Percentiles rank a stretch among this genome's conserved stretches.
Conservation (phyloP, 2,329 filamentous ascomycete genomes). For the Fusarium algeriense region DNA sequence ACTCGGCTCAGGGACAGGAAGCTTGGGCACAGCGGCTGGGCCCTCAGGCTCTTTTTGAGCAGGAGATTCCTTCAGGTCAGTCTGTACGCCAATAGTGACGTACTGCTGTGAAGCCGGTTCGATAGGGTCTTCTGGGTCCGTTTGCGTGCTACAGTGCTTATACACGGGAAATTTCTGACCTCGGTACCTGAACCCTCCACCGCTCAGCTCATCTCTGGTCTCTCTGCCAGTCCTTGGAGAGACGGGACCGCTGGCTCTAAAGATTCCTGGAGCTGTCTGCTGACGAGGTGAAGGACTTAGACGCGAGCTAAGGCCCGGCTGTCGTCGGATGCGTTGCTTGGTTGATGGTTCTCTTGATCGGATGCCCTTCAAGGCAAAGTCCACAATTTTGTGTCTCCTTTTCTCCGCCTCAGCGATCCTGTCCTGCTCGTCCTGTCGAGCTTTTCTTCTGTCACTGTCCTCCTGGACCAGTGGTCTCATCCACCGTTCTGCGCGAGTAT, state of each 20-base stretch:
- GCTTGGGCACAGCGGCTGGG: not conserved
- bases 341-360: not conserved
- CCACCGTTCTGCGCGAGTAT: constrained; percentile 18
- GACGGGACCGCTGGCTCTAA: not conserved
- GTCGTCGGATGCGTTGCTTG: not conserved
- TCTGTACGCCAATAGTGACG: constrained; percentile 4
- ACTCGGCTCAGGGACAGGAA: not conserved
- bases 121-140: not conserved
- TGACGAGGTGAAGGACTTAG: not conserved
- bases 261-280: not conserved
- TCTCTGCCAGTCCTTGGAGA: not conserved
- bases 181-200: not conserved
- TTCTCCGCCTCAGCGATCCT: not conserved
- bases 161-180: not conserved
- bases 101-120: not conserved
- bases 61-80: not conserved
- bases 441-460: not conserved
- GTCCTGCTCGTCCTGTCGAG: not conserved
- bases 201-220: not conserved
- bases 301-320: not conserved
- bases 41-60: not conserved
- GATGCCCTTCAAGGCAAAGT: not conserved
- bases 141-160: constrained; percentile 13
- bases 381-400: not conserved
- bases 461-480: constrained; percentile 15